A percentile compares a stretch with the other conserved stretches of the same genome.
phyloP scores from a whole-genome alignment of 2,329 filamentous ascomycete species.

The Emericellopsis cladophorae region DNA sequence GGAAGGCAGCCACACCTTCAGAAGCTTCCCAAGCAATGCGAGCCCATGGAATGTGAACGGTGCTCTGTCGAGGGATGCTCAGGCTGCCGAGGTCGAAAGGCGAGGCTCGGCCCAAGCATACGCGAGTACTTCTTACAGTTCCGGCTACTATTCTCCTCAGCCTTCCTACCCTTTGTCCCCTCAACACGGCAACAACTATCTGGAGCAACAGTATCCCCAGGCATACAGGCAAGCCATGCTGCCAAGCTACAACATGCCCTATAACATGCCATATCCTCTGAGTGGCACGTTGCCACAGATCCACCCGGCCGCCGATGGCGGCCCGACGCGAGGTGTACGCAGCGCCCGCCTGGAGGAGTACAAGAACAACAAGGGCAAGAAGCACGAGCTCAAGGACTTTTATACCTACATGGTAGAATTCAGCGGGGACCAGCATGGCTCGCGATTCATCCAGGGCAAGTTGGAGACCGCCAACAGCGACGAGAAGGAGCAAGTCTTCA shows the following conservation, averaged over 20 bases:
- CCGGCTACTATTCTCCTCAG: constrained; percentile 16
- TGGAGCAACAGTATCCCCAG: constrained; percentile 20
- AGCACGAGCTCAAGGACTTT: constrained; percentile 81
- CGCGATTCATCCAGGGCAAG: constrained; percentile 89
- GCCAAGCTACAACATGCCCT: constrained; percentile 16
- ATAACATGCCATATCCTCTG: constrained; percentile 18
- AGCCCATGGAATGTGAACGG: constrained; percentile 25
- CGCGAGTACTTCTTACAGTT: constrained; percentile 10
- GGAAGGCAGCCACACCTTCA: constrained; percentile 13
- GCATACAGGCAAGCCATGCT: constrained; percentile 21
- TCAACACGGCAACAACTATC: constrained; percentile 15
- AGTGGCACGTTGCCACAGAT: constrained; percentile 14
- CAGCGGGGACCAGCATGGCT: constrained; percentile 89
- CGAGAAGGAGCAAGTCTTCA: constrained; percentile 84
- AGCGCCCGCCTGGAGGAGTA: constrained; percentile 73
- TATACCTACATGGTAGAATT: constrained; percentile 85
- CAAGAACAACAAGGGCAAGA: constrained; percentile 59
- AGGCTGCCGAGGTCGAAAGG: constrained; percentile 24
- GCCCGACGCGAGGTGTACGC: constrained; percentile 47
- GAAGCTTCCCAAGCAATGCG: constrained; percentile 13
- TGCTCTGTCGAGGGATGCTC: constrained; percentile 17
- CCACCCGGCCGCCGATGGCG: constrained; percentile 38
- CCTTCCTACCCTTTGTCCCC: constrained; percentile 15
- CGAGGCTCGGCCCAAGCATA: constrained; percentile 19
- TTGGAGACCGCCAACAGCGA: constrained; percentile 88